Evolutionary conservation across 176 grass and related monocot genomes (phyloP), one percentile per base, ranked within the genome.

Genomic region (Stipa capillata): DNA sequence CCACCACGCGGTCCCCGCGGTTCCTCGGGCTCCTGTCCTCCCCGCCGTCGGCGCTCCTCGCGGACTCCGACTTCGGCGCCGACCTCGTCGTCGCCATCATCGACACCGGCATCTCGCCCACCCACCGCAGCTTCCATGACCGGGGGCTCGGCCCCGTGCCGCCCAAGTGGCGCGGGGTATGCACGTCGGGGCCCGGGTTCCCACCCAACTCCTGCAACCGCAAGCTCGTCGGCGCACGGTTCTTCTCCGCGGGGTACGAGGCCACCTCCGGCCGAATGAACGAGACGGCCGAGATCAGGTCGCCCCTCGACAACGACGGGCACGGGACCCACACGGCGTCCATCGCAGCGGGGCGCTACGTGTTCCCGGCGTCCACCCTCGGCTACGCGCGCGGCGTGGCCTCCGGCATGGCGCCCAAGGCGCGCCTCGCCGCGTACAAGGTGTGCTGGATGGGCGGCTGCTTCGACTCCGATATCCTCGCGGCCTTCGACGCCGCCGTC

Each of bases 381-480:
- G 95, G 95, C 2, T 97, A 97, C 52, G 92, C 92, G 13, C 82
- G 89, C 32, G 95, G 95, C 28, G 92, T 97, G 1, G 95, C 95
- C 0, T 90, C 95, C 1, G 95, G 95, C 17, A 97, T 97, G 95
- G 92, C 92, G n/a, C 95, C 95, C 45, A 97, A 97, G 82, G 95
- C 95, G 28, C 89, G 92, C 27, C 67, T 97, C 59, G 89, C 95
- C 0, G 92, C 92, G 7, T 97, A 97, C 85, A 97, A 97, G 80
- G 95, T 97, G 16, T 97, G 95, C 80, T 97, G 95, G 95, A 72
- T 7, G 0, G 87, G 87, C 8, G 92, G 92, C 1, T 94, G 92
- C 87, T 97, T 97, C 80, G 95, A 97, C 56, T 97, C 95, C 6
- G 95, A 97, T 73, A 97, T 97, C 80, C 95, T 97, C 49, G 95